A percentile compares a stretch with the other conserved stretches of the same genome.
phyloP scores from a whole-genome alignment of 352 stramenopile species.

The Lagenidium giganteum region DNA sequence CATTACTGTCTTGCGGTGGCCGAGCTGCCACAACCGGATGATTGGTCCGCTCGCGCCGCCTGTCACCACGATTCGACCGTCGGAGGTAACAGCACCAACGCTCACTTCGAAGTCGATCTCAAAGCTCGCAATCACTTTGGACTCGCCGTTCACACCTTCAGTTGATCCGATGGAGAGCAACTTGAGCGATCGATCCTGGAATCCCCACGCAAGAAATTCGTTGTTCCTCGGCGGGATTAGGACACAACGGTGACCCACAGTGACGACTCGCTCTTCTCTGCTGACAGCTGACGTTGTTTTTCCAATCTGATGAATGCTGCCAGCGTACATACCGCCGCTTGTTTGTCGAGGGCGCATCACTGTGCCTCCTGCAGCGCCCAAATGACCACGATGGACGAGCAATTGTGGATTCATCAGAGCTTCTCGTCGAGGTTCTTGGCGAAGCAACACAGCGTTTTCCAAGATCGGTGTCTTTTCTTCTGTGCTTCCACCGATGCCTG shows the following conservation, averaged over 20 bases:
- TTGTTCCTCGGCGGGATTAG: slow-evolving; percentile 56
- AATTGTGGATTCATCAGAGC: slow-evolving; percentile 37
- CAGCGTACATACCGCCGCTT: slow-evolving; percentile 19
- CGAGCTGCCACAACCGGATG: slow-evolving; percentile 51
- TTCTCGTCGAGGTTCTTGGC: slow-evolving; percentile 46
- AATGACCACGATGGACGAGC: slow-evolving; percentile 27
- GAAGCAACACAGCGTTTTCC: slow-evolving; percentile 41
- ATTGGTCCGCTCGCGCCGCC: slow-evolving; percentile 36
- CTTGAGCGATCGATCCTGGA: slow-evolving; percentile 61
- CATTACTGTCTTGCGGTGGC: slow-evolving; percentile 15
- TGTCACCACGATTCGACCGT: slow-evolving; percentile 55
- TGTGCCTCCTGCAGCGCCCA: too few relatives aligned
- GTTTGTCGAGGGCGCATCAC: slow-evolving; percentile 22
- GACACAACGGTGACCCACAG: slow-evolving; percentile 37
- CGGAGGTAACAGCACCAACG: slow-evolving; percentile 50
- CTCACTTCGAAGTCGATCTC: slow-evolving; percentile 50
- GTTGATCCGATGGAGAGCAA: slow-evolving; percentile 33
- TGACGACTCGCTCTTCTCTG: slow-evolving; percentile 39
- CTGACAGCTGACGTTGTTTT: slow-evolving; percentile 38
- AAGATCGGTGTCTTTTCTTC: slow-evolving; percentile 31
- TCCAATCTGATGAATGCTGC: slow-evolving; percentile 40
- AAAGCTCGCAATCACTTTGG: slow-evolving; percentile 53
- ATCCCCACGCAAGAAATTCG: slow-evolving; percentile 70
- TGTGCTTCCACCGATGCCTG: slow-evolving; percentile 9
- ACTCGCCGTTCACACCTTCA: slow-evolving; percentile 47